phyloP scores from a whole-genome alignment of 257 asterid species.

The Nicotiana knightiana region DNA sequence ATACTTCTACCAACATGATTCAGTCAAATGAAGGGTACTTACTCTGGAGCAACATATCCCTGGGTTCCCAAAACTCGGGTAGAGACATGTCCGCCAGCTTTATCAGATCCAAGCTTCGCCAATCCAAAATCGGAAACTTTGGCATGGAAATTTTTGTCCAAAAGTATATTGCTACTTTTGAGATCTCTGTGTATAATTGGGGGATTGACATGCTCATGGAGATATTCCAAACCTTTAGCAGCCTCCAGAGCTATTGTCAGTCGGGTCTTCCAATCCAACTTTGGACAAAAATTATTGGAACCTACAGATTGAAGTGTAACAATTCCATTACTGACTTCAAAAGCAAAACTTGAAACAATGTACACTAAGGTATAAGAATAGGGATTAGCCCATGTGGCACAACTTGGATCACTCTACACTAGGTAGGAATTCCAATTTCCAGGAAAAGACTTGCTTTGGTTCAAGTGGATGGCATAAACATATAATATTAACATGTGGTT shows the following conservation, averaged over 20 bases:
- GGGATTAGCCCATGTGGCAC: background rate
- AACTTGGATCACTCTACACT: background rate
- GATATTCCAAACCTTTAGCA: slow-evolving; percentile 88
- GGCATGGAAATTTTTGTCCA: slow-evolving; percentile 74
- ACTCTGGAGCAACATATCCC: slow-evolving; percentile 98
- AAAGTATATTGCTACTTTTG: slow-evolving; percentile 89
- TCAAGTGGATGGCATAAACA: background rate
- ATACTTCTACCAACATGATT: background rate
- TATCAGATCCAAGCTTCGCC: slow-evolving; percentile 85
- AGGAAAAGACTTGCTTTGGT: background rate
- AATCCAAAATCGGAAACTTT: slow-evolving; percentile 88
- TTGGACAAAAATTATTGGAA: slow-evolving; percentile 37
- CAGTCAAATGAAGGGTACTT: slow-evolving; percentile 9
- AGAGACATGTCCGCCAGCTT: slow-evolving; percentile 88
- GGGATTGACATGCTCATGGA: slow-evolving; percentile 74
- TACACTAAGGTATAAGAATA: background rate
- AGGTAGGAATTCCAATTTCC: background rate
- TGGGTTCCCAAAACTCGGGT: slow-evolving; percentile 94
- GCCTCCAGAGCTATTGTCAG: slow-evolving; percentile 86
- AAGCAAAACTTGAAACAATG: background rate
- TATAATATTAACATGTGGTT: background rate
- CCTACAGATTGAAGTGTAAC: slow-evolving; percentile 25
- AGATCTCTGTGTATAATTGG: slow-evolving; percentile 89
- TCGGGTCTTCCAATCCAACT: slow-evolving; percentile 77
- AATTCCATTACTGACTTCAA: background rate